Evolutionary conservation across 768 basidiomycete genomes (phyloP).

Genomic region (Nevesoporus exiguus): DNA sequence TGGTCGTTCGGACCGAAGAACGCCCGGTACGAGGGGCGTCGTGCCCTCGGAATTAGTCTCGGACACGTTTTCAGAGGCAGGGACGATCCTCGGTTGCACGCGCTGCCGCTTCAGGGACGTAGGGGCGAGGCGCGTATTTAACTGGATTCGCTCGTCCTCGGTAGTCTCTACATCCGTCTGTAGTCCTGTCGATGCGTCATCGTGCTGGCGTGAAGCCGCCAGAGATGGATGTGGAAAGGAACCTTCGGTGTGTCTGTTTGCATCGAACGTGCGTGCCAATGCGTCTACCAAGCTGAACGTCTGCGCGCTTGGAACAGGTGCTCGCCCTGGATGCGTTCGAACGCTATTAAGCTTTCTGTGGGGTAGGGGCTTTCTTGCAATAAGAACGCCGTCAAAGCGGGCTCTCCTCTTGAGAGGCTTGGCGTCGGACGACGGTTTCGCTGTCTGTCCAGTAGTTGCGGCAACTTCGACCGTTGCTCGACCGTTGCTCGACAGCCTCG

Average conservation of each 20-base stretch:
- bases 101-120: conserved; percentile 2
- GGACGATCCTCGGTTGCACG: neutral
- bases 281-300: conserved; percentile 22
- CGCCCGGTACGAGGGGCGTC: neutral
- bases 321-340: neutral
- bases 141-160: conserved; percentile 16
- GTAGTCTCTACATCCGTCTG: conserved; percentile 23
- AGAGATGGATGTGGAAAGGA: neutral
- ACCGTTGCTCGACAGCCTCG: neutral
- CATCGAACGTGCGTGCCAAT: conserved; percentile 24
- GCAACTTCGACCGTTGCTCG: neutral
- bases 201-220: neutral
- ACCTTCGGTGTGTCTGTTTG: conserved; percentile 17
- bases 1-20: conserved; percentile 4
- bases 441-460: neutral
- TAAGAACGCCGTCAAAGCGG: conserved; percentile 25
- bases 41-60: conserved; percentile 14
- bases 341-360: neutral
- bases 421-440: neutral
- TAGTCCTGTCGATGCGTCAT: conserved; percentile 3
- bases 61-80: neutral
- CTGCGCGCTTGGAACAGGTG: neutral
- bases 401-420: conserved; percentile 9
- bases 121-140: conserved; percentile 14
- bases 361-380: conserved; percentile 8